Base-by-base conservation (phyloP, 2,329 filamentous ascomycete genomes). In the Hymenotorrendiella dingleyae region DNA sequence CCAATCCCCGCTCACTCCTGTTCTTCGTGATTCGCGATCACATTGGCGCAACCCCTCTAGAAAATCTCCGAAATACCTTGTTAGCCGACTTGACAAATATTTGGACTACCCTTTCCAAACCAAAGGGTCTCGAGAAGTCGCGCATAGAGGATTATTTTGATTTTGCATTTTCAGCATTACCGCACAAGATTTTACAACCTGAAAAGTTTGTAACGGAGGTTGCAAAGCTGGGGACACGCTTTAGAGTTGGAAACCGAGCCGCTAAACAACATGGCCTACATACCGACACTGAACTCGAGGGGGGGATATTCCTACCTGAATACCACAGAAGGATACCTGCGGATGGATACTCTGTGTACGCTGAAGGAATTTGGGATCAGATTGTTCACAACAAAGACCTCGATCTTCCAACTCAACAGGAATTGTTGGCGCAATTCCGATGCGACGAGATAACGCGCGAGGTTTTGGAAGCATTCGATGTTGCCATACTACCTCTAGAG, bases 1-100 rank as follows among this genome's bases (percentile, higher is more conserved):
- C 86, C 14, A 89, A 83, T 22, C 87, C 91, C 22, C 80, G 90
- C 52, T 97, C 91, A 10, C 80, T 98, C 38, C 76, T 98, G 26
- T 97, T 98, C 72, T 98, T 98, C 70, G 93, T 98, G 54, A 96
- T 98, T 59, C 89, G 93, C 64, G 93, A 98, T 64, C 91, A 96
- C 64, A 78, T 97, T 52, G 93, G 93, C 52, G 87, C 80, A 36
- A 98, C 93, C 1, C 93, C 93, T 8, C 76, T 98, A 22, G 73
- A 81, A 50, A 97, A 96, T 65, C 78, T 98, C 41, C 86, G 89
- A 61, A 86, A 86, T 57, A 98, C 93, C 1, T 69, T 98, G 36
- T 73, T 95, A 52, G 86, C 94, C 67, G 93, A 97, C 64, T 73
- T 98, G 49, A 82, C 81, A 38, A 86, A 91, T 62, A 88, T 98